Evolutionary conservation across 495 filamentous ascomycete species (phyloP), one percentile per base, ranked within the genome.

Genomic region (Neurospora sp.): DNA sequence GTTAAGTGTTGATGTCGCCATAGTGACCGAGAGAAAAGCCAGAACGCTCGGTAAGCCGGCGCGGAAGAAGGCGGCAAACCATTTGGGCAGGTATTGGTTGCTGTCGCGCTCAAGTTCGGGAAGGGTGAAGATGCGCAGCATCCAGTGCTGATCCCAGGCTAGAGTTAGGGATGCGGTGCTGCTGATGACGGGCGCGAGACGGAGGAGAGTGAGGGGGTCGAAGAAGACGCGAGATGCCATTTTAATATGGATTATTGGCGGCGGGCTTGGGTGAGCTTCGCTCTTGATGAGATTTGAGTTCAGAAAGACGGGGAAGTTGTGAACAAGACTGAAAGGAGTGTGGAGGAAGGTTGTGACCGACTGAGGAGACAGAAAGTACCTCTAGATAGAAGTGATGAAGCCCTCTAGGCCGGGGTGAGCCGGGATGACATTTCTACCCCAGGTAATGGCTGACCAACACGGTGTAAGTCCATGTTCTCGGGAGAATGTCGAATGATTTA

Each of bases 121-220:
- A 20, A 69, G 39, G 16, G 72, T 60, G 38, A 74, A 70, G 18
- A 71, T 41, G 38, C 70, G 23, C 6, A 71, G 18, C 37, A 74
- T 74, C 72, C 72, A 74, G 38, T 74, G 41, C 39, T 44, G 66
- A 35, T 71, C 49, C 23, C 72, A 69, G 23, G 66, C 62, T 20
- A 74, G 70, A 27, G 72, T 71, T 41, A 74, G 12, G 2, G 72
- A 41, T 2, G 72, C 72, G 23, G 72, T 42, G 66, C 62, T 40
- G 38, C 62, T 70, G n/a, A 74, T 74, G 66, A 40, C 12, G 37
- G 72, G 72, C 6, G 72, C 69, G 37, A 74, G 40, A 12, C 72
- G 72, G 12, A 74, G 66, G 8, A 42, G 27, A 5, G 72, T 74
- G 66, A 35, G n/a, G 2, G 38, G 35, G 27, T 70, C 66, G 16